phyloP scores from a whole-genome alignment of 139 green algal genomes.

The Chlamydomonas sp. region DNA sequence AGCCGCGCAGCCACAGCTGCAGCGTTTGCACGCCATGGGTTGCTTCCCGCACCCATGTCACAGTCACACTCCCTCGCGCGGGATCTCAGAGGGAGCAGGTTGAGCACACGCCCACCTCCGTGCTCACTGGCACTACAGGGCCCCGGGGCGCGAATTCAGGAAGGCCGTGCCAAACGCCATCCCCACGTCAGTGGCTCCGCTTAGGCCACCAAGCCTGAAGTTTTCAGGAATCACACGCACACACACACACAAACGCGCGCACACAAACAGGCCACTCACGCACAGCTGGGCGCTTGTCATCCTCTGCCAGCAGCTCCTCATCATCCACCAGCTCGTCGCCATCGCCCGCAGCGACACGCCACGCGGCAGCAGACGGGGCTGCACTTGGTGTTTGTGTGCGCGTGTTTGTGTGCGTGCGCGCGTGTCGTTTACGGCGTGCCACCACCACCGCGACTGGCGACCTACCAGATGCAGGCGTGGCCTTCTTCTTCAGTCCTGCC shows the following conservation, averaged over 20 bases:
- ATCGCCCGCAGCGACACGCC: constrained; percentile 37
- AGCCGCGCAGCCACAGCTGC: no score
- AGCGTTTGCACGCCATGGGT: no score
- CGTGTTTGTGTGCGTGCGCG: no score
- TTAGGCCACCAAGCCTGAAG: no score
- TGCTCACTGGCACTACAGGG: not conserved
- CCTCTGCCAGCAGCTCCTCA: constrained; percentile 81
- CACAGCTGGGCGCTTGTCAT: constrained; percentile 58
- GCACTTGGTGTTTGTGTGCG: no score
- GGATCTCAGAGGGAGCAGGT: not conserved
- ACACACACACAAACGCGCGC: not conserved
- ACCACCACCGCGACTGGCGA: no score
- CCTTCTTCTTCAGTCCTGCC: constrained; percentile 44
- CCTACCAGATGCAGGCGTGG: constrained; percentile 8
- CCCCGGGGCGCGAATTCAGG: not conserved
- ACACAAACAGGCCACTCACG: constrained; percentile 11
- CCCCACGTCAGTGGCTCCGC: no score
- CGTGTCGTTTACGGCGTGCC: no score
- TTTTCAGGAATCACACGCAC: no score
- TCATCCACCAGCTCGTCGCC: constrained; percentile 90
- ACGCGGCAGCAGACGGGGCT: constrained; percentile 26
- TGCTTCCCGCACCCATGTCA: no score
- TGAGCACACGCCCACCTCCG: not conserved
- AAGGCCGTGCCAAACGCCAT: not conserved
- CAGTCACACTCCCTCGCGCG: no score